Conservation (phyloP, 345 rosid species). For the Eucalyptus polyanthemos region DNA sequence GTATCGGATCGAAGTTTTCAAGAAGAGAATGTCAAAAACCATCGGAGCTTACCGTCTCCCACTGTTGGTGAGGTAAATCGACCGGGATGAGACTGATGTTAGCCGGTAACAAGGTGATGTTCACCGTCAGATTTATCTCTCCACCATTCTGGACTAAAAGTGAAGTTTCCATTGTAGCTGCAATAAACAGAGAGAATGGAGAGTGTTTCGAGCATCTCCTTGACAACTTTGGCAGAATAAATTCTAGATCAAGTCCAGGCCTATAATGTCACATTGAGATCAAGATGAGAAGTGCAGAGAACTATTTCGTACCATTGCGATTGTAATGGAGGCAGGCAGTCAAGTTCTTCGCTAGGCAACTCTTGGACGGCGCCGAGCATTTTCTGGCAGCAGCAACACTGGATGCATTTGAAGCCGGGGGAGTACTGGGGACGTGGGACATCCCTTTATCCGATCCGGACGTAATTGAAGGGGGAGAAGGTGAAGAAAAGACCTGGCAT, state of each 20-base stretch:
- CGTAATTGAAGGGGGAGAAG: not conserved
- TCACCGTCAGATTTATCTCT: not conserved
- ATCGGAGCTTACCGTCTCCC: not conserved
- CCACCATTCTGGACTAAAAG: not conserved
- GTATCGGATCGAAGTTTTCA: not conserved
- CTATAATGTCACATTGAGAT: not conserved
- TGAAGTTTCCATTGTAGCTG: not conserved
- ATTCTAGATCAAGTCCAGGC: not conserved
- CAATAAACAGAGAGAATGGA: not conserved
- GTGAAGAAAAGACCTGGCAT: not conserved
- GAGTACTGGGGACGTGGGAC: not conserved
- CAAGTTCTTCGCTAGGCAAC: not conserved
- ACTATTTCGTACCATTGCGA: not conserved
- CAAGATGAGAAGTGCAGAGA: not conserved
- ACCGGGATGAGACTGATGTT: not conserved
- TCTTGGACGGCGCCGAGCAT: not conserved
- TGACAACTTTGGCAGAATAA: not conserved
- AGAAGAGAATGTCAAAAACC: not conserved
- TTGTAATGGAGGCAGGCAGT: not conserved
- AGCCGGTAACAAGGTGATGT: not conserved
- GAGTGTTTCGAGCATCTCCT: not conserved
- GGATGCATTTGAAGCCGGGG: not conserved
- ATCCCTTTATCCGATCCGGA: not conserved
- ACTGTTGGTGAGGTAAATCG: not conserved
- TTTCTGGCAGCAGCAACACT: not conserved